Percentiles rank a stretch among this genome's conserved stretches.
Evolutionary conservation across 2,329 filamentous ascomycete species (phyloP).

Genomic region (Boeremia exigua): DNA sequence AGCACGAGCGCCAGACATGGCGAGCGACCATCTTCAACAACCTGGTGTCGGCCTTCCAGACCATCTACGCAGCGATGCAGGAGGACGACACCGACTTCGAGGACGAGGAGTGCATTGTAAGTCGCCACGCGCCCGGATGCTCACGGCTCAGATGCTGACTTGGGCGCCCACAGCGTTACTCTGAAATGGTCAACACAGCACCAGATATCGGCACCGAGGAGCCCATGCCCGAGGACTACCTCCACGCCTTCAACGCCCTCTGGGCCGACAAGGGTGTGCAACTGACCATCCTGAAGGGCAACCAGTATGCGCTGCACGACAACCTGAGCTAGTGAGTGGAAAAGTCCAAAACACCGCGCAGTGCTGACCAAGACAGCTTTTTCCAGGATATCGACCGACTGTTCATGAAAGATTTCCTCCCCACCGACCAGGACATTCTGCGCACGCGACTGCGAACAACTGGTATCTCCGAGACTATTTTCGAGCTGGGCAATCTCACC

Average conservation of each 20-base stretch:
- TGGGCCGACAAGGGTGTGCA: slow-evolving; percentile 87
- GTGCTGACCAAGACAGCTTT: slow-evolving; percentile 66
- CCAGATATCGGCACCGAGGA: slow-evolving; percentile 85
- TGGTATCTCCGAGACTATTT: slow-evolving; percentile 93
- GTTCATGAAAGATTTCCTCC: slow-evolving; percentile 75
- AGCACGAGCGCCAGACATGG: slow-evolving; percentile 89
- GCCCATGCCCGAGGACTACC: slow-evolving; percentile 76
- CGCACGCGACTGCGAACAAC: slow-evolving; percentile 90
- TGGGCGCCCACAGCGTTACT: slow-evolving; percentile 67
- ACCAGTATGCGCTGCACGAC: slow-evolving; percentile 95
- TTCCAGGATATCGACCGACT: slow-evolving; percentile 71
- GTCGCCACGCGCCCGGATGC: slow-evolving; percentile 31
- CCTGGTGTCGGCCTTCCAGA: slow-evolving; percentile 87
- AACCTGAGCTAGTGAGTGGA: slow-evolving; percentile 84
- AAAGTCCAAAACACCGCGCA: not conserved
- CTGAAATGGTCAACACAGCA: slow-evolving; percentile 77
- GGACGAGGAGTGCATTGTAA: slow-evolving; percentile 78
- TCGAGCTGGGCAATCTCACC: slow-evolving; percentile 88
- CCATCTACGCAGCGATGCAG: slow-evolving; percentile 89
- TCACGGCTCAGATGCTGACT: not conserved
- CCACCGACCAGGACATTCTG: slow-evolving; percentile 92
- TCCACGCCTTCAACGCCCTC: slow-evolving; percentile 80
- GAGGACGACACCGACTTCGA: slow-evolving; percentile 82
- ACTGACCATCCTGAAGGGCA: slow-evolving; percentile 87
- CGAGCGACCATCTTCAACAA: slow-evolving; percentile 97